A percentile compares a stretch with the other conserved stretches of the same genome.
Conservation (phyloP, 2,329 filamentous ascomycete genomes). For the Diaporthe destruens region DNA sequence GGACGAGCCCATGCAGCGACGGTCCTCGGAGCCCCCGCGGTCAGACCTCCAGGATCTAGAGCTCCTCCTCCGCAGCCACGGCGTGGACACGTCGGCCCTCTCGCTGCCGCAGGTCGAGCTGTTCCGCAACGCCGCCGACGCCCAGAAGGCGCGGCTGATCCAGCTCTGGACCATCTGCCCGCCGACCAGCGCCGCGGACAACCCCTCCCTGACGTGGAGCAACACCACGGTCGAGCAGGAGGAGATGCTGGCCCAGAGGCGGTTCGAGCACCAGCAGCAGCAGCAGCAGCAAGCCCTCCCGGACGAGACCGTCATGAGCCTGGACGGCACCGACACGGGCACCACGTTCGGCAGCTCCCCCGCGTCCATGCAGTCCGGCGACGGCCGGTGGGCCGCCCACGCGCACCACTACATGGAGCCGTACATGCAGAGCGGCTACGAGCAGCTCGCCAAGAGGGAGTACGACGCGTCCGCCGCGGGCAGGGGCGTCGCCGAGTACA, state of each 20-base stretch:
- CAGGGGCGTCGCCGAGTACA: constrained; percentile 58
- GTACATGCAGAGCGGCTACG: constrained; percentile 88
- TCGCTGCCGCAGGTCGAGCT: constrained; percentile 82
- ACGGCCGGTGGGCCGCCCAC: constrained; percentile 62
- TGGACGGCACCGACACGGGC: constrained; percentile 61
- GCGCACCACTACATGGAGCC: constrained; percentile 70
- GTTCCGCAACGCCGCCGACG: constrained; percentile 79
- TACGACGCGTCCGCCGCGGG: constrained; percentile 64
- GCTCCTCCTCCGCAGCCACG: constrained; percentile 72
- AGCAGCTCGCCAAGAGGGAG: constrained; percentile 74
- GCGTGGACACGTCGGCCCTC: constrained; percentile 77
- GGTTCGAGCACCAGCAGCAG: constrained; percentile 68
- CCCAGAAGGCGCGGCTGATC: constrained; percentile 80
- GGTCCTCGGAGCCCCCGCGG: constrained; percentile 64
- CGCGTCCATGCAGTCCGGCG: constrained; percentile 62
- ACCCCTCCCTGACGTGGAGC: constrained; percentile 65
- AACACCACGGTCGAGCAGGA: constrained; percentile 69
- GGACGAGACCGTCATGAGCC: constrained; percentile 58
- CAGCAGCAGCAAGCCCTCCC: constrained; percentile 50
- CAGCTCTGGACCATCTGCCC: constrained; percentile 89
- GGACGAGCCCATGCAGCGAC: constrained; percentile 51
- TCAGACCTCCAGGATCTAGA: constrained; percentile 65
- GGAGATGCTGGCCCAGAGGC: constrained; percentile 68
- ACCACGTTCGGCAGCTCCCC: constrained; percentile 36
- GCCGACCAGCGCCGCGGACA: constrained; percentile 69